Percentiles rank a stretch among this genome's conserved stretches.
Conservation (phyloP, 306 rosid species). For the Corylus americana region DNA sequence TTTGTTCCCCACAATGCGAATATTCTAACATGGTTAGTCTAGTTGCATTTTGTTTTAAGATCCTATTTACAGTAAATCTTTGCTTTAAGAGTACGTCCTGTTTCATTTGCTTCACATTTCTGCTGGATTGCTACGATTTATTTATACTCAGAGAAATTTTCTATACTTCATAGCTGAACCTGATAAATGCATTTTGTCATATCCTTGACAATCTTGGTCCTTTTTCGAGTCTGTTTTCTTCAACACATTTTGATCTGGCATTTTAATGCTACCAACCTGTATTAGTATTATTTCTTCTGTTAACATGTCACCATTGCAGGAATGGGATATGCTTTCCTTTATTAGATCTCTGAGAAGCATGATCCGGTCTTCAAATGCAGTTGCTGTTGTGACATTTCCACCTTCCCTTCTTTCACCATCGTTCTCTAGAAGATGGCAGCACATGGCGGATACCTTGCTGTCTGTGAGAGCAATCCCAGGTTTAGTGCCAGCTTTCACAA, state of each 20-base stretch:
- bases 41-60: constrained; percentile 6
- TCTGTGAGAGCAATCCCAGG: constrained; percentile 88
- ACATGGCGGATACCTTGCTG: constrained; percentile 87
- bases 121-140: background rate
- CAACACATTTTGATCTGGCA: background rate
- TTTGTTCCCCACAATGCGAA: constrained; percentile 84
- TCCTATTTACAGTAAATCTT: constrained; percentile 13
- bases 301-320: constrained; percentile 45
- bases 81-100: constrained; percentile 1
- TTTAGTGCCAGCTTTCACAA: constrained; percentile 33
- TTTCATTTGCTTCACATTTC: constrained; percentile 4
- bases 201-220: background rate
- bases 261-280: background rate
- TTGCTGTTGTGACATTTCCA: constrained; percentile 72
- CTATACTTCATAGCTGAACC: background rate
- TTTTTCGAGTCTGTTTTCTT: background rate
- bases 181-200: background rate
- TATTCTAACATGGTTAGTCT: constrained; percentile 65
- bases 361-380: constrained; percentile 71
- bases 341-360: constrained; percentile 67
- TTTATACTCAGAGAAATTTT: background rate
- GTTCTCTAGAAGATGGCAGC: constrained; percentile 78
- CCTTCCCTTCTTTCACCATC: constrained; percentile 67
- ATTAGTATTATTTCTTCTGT: background rate
- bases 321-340: constrained; percentile 89